Base-by-base conservation (phyloP, 805 yeast species). In the Candida rishiriensis region DNA sequence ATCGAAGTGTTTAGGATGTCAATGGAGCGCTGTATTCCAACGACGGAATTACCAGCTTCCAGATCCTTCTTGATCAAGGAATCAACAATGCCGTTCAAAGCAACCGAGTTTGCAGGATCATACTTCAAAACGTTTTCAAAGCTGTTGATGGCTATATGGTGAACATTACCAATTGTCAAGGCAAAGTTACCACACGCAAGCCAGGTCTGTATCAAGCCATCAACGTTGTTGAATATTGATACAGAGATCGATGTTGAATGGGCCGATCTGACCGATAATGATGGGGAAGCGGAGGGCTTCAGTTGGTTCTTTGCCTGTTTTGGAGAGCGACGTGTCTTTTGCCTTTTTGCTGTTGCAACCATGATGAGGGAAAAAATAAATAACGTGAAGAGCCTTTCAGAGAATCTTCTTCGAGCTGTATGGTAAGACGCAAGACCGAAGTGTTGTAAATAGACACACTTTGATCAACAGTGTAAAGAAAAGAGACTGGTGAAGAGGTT, bases 161-260 rank as follows among this genome's bases (percentile, higher is more conserved):
- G 48, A 18, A 49, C 56, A 4, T 68, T 53, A 4, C 74, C 76
- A 38, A 75, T 52, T 2, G 70, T 54, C 18, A 61, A 53, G 10
- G 80, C 78, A 51, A 78, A 71, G 16, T 62, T 57, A 3, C 78
- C 81, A 42, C 74, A 66, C 3, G 71, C 61, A 2, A 68, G 49
- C 81, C 81, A 75, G 1, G 76, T 68, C 29, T 52, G 46, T 10
- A 42, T 34, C 9, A 46, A 36, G 18, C 41, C 41, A 7, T 40
- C 44, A 13, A 28, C 13, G 33, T 33, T 42, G 14, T 42, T 38
- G 10, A 34, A 16, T 13, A 37, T 12, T 10, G 41, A 12, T 5
- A 28, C 28, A 14, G 37, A 28, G 10, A 40, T 34, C 4, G 34
- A 16, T 12, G 28, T 21, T 14, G 38, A 28, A n/a, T 17, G 4